A percentile compares a stretch with the other conserved stretches of the same genome.
These are phyloP conservation scores for Eustoma russellianum DNA, from an alignment of 257 asterid genomes.

Conservation along the genomic window DNA sequence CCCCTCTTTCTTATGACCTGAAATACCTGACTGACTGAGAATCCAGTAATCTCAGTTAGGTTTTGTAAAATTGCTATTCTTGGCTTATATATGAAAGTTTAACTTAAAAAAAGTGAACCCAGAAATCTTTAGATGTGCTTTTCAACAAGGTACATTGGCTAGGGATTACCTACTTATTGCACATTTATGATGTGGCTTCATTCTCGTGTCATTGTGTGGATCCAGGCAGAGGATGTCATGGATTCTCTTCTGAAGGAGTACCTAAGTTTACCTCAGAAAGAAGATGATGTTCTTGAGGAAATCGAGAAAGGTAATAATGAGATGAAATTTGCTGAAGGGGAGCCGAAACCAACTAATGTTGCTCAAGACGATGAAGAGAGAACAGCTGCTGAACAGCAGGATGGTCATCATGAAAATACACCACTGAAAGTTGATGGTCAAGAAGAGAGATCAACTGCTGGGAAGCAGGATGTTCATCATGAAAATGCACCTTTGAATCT, in stretches of 20 bases:
- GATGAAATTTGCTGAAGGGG: slow-evolving; percentile 23
- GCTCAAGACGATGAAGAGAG: slow-evolving; percentile 22
- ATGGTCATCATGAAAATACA: slow-evolving; percentile 15
- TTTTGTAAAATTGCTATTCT: too few relatives aligned
- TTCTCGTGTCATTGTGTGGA: slow-evolving; percentile 2
- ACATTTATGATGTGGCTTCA: too few relatives aligned
- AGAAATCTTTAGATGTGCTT: too few relatives aligned
- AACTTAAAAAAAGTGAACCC: too few relatives aligned
- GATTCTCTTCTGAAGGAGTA: slow-evolving; percentile 86
- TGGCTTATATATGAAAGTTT: too few relatives aligned
- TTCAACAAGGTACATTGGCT: too few relatives aligned
- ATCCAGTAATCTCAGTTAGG: too few relatives aligned
- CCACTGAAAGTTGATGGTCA: slow-evolving; percentile 15
- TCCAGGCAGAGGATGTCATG: slow-evolving; percentile 88
- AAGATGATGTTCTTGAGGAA: slow-evolving; percentile 22
- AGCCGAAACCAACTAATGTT: slow-evolving; percentile 15
- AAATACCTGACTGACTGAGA: too few relatives aligned
- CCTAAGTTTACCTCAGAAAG: slow-evolving; percentile 37
- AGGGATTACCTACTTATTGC: too few relatives aligned
- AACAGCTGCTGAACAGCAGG: slow-evolving; percentile 19
- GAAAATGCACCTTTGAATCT: slow-evolving; percentile 15
- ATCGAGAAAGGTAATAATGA: slow-evolving; percentile 24
- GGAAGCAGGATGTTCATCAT: slow-evolving; percentile 10
- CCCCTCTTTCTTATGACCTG: too few relatives aligned
- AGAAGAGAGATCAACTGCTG: slow-evolving; percentile 22